Evolutionary conservation across 2,329 filamentous ascomycete genomes (phyloP).

Genomic region (Lithohypha guttulata): DNA sequence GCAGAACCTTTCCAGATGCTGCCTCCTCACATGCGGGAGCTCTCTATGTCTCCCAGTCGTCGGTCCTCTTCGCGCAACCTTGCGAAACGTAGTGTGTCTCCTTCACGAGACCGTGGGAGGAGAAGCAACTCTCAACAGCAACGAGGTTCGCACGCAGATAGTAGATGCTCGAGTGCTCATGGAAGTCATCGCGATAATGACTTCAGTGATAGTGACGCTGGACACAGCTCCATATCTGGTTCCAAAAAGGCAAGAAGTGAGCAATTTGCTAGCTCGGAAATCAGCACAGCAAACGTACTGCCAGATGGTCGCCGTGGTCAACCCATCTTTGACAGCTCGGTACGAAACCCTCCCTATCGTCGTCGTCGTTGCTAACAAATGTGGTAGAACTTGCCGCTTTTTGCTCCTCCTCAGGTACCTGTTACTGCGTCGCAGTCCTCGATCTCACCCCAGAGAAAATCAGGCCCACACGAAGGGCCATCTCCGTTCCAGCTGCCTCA

Average conservation of each 20-base stretch:
- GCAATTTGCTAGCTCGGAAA: slow-evolving; percentile 85
- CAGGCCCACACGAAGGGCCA: slow-evolving; percentile 56
- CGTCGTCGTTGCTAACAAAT: slow-evolving; percentile 19
- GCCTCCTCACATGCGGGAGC: slow-evolving; percentile 45
- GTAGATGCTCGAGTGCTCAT: slow-evolving; percentile 50
- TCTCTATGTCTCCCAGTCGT: slow-evolving; percentile 53
- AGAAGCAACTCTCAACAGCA: slow-evolving; percentile 73
- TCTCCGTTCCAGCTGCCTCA: slow-evolving; percentile 65
- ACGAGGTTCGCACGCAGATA: slow-evolving; percentile 54
- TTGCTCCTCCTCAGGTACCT: slow-evolving; percentile 87
- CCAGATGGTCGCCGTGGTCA: slow-evolving; percentile 92
- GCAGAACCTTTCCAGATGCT: slow-evolving; percentile 56
- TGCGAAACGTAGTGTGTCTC: slow-evolving; percentile 69
- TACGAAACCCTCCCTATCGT: slow-evolving; percentile 44
- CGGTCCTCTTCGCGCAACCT: slow-evolving; percentile 57
- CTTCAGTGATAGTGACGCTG: slow-evolving; percentile 82
- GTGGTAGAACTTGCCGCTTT: slow-evolving; percentile 79
- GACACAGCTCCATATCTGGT: slow-evolving; percentile 58
- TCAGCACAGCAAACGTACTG: slow-evolving; percentile 95
- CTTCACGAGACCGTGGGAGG: slow-evolving; percentile 54
- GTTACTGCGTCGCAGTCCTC: slow-evolving; percentile 95
- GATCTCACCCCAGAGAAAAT: slow-evolving; percentile 80
- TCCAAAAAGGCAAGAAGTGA: slow-evolving; percentile 69
- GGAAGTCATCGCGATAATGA: slow-evolving; percentile 59
- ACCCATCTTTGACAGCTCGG: slow-evolving; percentile 91